Percentiles rank a stretch among this genome's conserved stretches.
Conservation (phyloP, 2,329 filamentous ascomycete species). For the Trichoderma aggressivum region DNA sequence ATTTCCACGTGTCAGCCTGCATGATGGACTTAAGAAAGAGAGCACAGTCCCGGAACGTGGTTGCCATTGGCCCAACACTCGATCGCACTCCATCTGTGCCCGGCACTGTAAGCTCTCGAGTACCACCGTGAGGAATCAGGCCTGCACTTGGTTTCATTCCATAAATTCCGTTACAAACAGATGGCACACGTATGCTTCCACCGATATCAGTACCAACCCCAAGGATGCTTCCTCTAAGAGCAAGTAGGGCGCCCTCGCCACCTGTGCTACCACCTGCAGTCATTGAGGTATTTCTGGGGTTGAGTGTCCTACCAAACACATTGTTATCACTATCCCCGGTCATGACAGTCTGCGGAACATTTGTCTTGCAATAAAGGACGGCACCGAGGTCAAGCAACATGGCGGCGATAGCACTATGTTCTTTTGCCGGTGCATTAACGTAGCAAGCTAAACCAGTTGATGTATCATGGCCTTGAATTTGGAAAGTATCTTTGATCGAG, state of each 20-base stretch:
- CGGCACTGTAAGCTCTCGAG: constrained; percentile 33
- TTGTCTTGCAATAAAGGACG: constrained; percentile 27
- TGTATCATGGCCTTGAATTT: constrained; percentile 42
- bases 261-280: constrained; percentile 37
- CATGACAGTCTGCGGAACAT: constrained; percentile 26
- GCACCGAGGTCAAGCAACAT: constrained; percentile 32
- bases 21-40: constrained; percentile 32
- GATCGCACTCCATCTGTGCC: constrained; percentile 33
- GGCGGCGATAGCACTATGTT: constrained; percentile 30
- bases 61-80: constrained; percentile 34
- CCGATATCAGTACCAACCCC: constrained; percentile 38
- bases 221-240: constrained; percentile 32
- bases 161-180: constrained; percentile 32
- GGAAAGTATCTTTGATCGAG: constrained; percentile 5
- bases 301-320: constrained; percentile 34
- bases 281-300: constrained; percentile 34
- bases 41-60: constrained; percentile 24
- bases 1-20: constrained; percentile 33
- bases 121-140: constrained; percentile 31
- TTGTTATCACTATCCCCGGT: constrained; percentile 33
- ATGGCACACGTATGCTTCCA: constrained; percentile 32
- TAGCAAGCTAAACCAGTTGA: constrained; percentile 37
- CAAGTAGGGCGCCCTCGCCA: constrained; percentile 36
- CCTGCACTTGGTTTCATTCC: constrained; percentile 27
- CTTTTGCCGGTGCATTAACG: constrained; percentile 31